Evolutionary conservation across 179 eudicot genomes (phyloP).

Genomic region (Amaranthus tricolor): DNA sequence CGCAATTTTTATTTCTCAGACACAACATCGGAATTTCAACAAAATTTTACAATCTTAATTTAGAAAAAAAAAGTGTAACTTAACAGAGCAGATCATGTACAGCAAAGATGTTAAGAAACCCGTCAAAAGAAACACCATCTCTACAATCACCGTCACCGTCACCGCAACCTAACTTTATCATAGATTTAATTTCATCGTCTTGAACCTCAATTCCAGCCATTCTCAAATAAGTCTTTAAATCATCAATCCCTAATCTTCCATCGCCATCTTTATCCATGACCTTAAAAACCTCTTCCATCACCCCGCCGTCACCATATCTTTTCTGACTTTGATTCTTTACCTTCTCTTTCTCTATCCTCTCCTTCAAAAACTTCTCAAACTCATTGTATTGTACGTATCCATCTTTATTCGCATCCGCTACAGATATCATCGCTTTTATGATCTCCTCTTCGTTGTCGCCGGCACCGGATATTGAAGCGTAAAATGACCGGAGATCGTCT

Average conservation of each 20-base stretch:
- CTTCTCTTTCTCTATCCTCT: neutral
- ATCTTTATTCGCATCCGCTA: conserved; percentile 62
- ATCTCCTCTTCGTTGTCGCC: conserved; percentile 42
- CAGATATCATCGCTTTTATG: conserved; percentile 67
- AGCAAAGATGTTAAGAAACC: conserved; percentile 53
- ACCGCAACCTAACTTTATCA: conserved; percentile 70
- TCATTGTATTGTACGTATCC: conserved; percentile 77
- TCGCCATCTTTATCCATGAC: conserved; percentile 85
- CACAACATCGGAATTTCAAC: neutral
- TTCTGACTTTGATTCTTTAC: neutral
- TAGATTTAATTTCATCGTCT: conserved; percentile 65
- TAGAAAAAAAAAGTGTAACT: neutral
- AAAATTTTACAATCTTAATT: neutral
- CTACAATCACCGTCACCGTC: conserved; percentile 19
- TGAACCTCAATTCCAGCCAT: conserved; percentile 46
- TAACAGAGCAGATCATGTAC: conserved; percentile 38
- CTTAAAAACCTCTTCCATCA: conserved; percentile 72
- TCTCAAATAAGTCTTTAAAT: conserved; percentile 47
- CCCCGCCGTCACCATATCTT: conserved; percentile 4
- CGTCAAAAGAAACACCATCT: conserved; percentile 62
- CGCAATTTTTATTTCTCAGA: neutral
- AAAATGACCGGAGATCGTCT: conserved; percentile 63
- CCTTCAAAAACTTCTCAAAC: conserved; percentile 54
- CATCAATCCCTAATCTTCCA: conserved; percentile 63
- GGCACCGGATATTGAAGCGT: conserved; percentile 24